Conservation (phyloP, 805 yeast genomes). For the Myxozyma sirexii region DNA sequence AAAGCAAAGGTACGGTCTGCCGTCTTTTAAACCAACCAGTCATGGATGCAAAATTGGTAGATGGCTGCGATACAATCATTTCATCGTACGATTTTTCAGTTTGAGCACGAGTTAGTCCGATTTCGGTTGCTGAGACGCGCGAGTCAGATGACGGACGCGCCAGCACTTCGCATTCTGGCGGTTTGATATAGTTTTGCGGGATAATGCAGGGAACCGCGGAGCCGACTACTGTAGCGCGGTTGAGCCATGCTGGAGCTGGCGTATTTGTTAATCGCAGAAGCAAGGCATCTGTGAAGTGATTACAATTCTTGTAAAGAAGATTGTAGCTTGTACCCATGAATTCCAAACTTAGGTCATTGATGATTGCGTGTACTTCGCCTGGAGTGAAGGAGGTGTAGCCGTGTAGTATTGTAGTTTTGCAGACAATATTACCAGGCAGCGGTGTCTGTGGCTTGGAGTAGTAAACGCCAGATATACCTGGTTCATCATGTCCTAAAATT, state of each 20-base stretch:
- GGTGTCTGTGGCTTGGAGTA: conserved; percentile 28
- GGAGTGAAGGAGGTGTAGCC: conserved; percentile 28
- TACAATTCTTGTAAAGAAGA: conserved; percentile 32
- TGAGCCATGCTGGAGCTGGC: conserved; percentile 32
- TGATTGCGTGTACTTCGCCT: conserved; percentile 30
- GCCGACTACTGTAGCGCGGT: conserved; percentile 29
- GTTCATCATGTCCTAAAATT: conserved; percentile 24
- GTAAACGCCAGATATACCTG: conserved; percentile 34
- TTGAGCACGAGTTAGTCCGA: background rate
- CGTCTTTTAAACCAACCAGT: background rate
- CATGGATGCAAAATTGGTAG: background rate
- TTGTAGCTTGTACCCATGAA: conserved; percentile 32
- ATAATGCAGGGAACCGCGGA: conserved; percentile 28
- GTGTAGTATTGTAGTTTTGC: conserved; percentile 25
- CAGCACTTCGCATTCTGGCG: conserved; percentile 23
- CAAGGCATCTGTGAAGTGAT: conserved; percentile 30
- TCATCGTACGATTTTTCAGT: conserved; percentile 18
- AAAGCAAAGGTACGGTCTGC: background rate
- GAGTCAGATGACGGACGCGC: conserved; percentile 1
- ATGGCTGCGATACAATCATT: conserved; percentile 2
- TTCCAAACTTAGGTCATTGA: conserved; percentile 28
- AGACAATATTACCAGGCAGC: conserved; percentile 27
- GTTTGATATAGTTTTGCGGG: conserved; percentile 25
- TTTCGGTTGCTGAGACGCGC: background rate
- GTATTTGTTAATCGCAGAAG: conserved; percentile 20